Conservation (phyloP, 2,329 filamentous ascomycete species). For the Sarocladiaceae sp. region DNA sequence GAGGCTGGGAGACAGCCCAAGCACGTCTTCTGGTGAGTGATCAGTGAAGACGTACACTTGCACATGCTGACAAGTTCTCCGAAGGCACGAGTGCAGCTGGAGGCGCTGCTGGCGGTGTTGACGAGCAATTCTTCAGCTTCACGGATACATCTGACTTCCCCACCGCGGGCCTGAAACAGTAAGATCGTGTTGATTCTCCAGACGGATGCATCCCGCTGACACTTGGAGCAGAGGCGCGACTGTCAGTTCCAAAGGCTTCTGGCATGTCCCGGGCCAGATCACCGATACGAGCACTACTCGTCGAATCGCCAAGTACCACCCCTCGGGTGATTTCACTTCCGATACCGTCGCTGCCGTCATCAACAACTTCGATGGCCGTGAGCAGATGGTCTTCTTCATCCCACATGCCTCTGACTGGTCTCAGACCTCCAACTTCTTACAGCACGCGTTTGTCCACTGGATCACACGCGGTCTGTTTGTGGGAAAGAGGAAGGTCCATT, state of each 20-base stretch:
- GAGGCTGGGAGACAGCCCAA: constrained; percentile 53
- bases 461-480: constrained; percentile 54
- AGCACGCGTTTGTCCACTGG: constrained; percentile 61
- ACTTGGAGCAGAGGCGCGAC: constrained; percentile 28
- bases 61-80: too few species aligned
- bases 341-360: constrained; percentile 53
- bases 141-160: constrained; percentile 50
- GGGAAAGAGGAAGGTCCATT: constrained; percentile 50
- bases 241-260: constrained; percentile 47
- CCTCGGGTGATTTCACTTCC: constrained; percentile 32
- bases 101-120: constrained; percentile 21
- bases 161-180: constrained; percentile 48
- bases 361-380: constrained; percentile 50
- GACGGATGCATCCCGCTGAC: constrained; percentile 4
- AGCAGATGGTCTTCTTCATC: constrained; percentile 61
- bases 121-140: constrained; percentile 49
- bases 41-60: constrained; percentile 20
- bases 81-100: background rate
- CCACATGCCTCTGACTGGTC: constrained; percentile 40
- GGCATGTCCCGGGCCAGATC: constrained; percentile 55
- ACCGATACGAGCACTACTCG: constrained; percentile 48
- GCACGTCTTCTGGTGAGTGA: constrained; percentile 41
- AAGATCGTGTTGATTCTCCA: constrained; percentile 8
- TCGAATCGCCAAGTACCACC: constrained; percentile 48
- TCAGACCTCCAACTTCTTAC: constrained; percentile 50